Conservation (phyloP, 371 early-diverging fungal species). For the Lichtheimia corymbifera region DNA sequence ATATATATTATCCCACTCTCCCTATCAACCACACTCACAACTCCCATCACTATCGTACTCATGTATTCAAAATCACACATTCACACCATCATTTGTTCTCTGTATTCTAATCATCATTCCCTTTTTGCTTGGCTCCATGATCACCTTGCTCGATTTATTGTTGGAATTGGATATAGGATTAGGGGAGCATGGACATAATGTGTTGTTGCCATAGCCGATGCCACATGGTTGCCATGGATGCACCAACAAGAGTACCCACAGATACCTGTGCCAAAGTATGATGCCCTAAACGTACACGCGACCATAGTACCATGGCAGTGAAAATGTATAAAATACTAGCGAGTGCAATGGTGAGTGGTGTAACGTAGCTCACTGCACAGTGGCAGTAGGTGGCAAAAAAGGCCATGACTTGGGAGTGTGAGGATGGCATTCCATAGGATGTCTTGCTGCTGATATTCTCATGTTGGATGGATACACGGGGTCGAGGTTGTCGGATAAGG, state of each 20-base stretch:
- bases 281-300: conserved; percentile 51
- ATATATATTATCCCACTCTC: background rate
- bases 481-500: conserved; percentile 53
- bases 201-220: conserved; percentile 11
- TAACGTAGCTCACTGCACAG: conserved; percentile 2
- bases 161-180: no score
- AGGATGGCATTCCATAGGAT: conserved; percentile 77
- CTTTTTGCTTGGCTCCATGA: no score
- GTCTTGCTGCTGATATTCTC: conserved; percentile 8
- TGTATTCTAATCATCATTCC: no score
- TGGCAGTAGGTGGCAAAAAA: conserved; percentile 63
- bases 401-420: conserved; percentile 73
- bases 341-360: conserved; percentile 12
- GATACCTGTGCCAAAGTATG: conserved; percentile 56
- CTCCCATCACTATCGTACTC: no score
- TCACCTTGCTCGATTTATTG: no score
- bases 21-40: no score
- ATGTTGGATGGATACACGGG: conserved; percentile 11
- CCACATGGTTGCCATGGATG: conserved; percentile 9
- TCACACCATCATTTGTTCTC: no score
- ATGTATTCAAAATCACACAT: no score
- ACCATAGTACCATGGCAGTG: conserved; percentile 52
- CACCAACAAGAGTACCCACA: conserved; percentile 49
- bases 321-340: conserved; percentile 28
- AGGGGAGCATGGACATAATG: background rate